Conservation (phyloP, 345 rosid species). For the rapeseed (Brassica napus) region Da-Ae NC_063442.1:1445501-1446000, state of each 20-base stretch:
- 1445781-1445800: constrained; percentile 6
- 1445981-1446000: not conserved
- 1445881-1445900: not conserved
- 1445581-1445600: not conserved
- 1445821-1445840: constrained; percentile 12
- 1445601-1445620: constrained; percentile 21
- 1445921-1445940: not conserved
- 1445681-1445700: constrained; percentile 38
- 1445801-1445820: constrained; percentile 26
- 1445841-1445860: constrained; percentile 8
- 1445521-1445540: constrained; percentile 73
- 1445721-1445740: not conserved
- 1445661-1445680: constrained; percentile 65
- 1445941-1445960: not conserved
- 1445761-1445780: not conserved
- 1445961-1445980: not conserved
- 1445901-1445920: not conserved
- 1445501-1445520: constrained; percentile 68
- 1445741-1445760: not conserved
- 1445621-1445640: constrained; percentile 70
- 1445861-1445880: constrained; percentile 15
- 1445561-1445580: constrained; percentile 48
- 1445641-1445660: constrained; percentile 63
- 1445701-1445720: constrained; percentile 31
- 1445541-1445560: constrained; percentile 57